Evolutionary conservation across 1,139 yeast species (phyloP), one percentile per base, ranked within the genome.

Genomic region (Hyphopichia buzzinii): DNA sequence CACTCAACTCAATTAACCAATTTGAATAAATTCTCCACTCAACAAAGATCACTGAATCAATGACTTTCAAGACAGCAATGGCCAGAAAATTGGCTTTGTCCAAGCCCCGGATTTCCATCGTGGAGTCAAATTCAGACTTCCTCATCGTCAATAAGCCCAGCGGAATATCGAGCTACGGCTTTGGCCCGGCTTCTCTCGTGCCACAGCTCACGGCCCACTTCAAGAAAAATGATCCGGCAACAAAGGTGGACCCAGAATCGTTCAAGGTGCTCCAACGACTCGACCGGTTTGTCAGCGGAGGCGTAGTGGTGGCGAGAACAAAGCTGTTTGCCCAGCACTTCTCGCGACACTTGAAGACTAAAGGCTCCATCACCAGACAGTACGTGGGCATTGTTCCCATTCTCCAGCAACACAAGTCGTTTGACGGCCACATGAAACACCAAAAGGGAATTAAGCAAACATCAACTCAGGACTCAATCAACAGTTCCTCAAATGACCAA

Each of bases 201-300:
- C 51, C 53, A 2, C 52, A 47, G 30, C 26, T 53, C 17, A 40
- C 42, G 14, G 36, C 31, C 10, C 37, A 34, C 24, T 48, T 46
- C 37, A 48, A 47, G 34, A 26, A 34, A 13, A 36, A 41, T 26
- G 29, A 37, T 15, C 51, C 49, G 8, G 39, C 37, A 11, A 36
- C 26, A 23, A 36, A 28, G 23, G 31, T 47, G 12, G 39, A 44
- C 27, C 40, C 50, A 3, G 32, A 36, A 2, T 44, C 45, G 29
- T 49, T 52, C 32, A 41, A 49, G 30, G 33, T 54, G 17, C 47
- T 54, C 3, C 61, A 55, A 34, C 38, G 62, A 31, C 38, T 57
- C 15, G 62, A 56, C 37, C 41, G 49, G 37, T 53, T 43, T 39
- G 60, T 55, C 13, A 52, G 57, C 3, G 62, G 62, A 1, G 62